These are phyloP conservation scores for Nidula niveotomentosa DNA, from an alignment of 1,284 basidiomycete genomes.

Conservation along the genomic window DNA sequence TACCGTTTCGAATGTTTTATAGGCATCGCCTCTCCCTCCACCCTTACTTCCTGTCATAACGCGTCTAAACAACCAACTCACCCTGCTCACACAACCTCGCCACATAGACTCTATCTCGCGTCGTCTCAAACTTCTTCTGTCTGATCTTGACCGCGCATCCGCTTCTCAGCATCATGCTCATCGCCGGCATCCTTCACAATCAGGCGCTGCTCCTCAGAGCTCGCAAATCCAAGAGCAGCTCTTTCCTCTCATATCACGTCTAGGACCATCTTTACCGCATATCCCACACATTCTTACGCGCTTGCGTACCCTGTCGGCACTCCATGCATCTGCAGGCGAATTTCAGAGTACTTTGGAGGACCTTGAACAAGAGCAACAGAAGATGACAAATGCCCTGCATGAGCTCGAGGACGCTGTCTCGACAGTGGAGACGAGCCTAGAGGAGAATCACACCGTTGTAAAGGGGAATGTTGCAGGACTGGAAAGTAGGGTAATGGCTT, in stretches of 20 bases:
- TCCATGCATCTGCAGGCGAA: conserved; percentile 82
- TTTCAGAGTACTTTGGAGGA: conserved; percentile 72
- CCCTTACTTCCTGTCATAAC: conserved; percentile 83
- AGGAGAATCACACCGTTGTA: conserved; percentile 74
- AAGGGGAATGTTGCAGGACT: conserved; percentile 71
- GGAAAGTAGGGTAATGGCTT: conserved; percentile 58
- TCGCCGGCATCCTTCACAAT: conserved; percentile 38
- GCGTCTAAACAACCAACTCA: conserved; percentile 84
- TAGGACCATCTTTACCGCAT: conserved; percentile 87
- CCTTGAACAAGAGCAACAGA: conserved; percentile 74
- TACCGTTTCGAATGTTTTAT: background rate
- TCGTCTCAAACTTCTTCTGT: conserved; percentile 88
- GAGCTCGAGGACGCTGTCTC: conserved; percentile 72
- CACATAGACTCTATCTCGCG: conserved; percentile 97
- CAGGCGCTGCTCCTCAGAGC: conserved; percentile 22
- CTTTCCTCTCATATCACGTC: conserved; percentile 76
- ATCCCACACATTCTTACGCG: conserved; percentile 91
- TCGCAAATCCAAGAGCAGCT: conserved; percentile 61
- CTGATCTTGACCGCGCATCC: conserved; percentile 88
- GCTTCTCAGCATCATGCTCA: conserved; percentile 45
- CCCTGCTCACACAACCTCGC: conserved; percentile 90
- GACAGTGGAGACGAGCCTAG: conserved; percentile 74
- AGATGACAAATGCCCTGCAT: conserved; percentile 58
- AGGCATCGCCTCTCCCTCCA: conserved; percentile 69
- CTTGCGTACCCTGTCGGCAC: conserved; percentile 76